These are phyloP conservation scores for Aaosphaeria pasadenensis DNA, from an alignment of 2,329 filamentous ascomycete species.

Conservation along the genomic window DNA sequence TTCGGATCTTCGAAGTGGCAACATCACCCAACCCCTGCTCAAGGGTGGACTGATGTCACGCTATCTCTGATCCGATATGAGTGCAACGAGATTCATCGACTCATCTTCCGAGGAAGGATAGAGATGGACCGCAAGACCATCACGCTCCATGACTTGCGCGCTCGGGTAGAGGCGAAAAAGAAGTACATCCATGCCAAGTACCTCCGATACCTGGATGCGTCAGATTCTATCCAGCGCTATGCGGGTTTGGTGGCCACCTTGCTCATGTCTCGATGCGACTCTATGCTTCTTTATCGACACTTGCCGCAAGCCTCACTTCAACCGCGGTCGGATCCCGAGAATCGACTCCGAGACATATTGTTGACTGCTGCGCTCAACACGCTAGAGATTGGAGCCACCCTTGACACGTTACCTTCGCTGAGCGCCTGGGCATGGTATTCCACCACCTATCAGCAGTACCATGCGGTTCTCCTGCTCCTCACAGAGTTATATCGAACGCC, in stretches of 20 bases:
- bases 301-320: slow-evolving; percentile 33
- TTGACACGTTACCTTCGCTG: slow-evolving; percentile 35
- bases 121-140: slow-evolving; percentile 38
- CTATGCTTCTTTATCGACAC: slow-evolving; percentile 38
- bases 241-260: slow-evolving; percentile 37
- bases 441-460: slow-evolving; percentile 39
- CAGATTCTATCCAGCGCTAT: slow-evolving; percentile 33
- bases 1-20: slow-evolving; percentile 34
- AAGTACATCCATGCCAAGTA: slow-evolving; percentile 33
- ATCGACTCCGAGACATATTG: slow-evolving; percentile 34
- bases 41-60: slow-evolving; percentile 34
- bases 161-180: slow-evolving; percentile 33
- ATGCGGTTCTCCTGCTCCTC: slow-evolving; percentile 35
- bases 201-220: slow-evolving; percentile 30
- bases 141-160: slow-evolving; percentile 34
- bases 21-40: slow-evolving; percentile 26
- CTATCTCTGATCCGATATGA: slow-evolving; percentile 36
- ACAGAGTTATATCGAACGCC: slow-evolving; percentile 37
- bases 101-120: slow-evolving; percentile 36
- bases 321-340: slow-evolving; percentile 34
- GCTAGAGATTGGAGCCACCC: slow-evolving; percentile 37
- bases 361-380: slow-evolving; percentile 35
- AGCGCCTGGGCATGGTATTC: slow-evolving; percentile 37
- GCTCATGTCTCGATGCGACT: slow-evolving; percentile 38
- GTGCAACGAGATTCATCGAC: slow-evolving; percentile 36